Evolutionary conservation across 176 grass and related monocot species (phyloP), one percentile per base, ranked within the genome.

Genomic region (Otatea glauca): DNA sequence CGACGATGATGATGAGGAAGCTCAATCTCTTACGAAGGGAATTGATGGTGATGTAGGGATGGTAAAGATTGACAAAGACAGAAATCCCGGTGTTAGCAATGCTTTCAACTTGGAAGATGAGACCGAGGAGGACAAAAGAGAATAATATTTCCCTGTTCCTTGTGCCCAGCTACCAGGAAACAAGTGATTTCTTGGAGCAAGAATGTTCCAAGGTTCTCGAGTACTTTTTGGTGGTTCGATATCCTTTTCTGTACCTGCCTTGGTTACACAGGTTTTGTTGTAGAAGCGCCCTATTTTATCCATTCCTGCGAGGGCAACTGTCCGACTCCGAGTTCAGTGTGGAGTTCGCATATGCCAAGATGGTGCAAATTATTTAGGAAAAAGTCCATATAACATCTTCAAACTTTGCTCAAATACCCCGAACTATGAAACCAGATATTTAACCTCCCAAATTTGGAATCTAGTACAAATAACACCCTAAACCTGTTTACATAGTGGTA

Each of bases 51-150:
- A 99, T 77, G 83, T 99, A 58, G 93, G 93, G 91, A 88, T 99
- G 88, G 82, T 88, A 74, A 96, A 88, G 76, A 68, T 96, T 1
- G 97, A 99, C 49, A 94, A 89, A 74, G 93, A 96, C 55, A 88
- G 83, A 80, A 99, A 83, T 83, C 69, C 47, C 65, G 91, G 89
- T 78, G 77, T 23, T 37, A 83, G 82, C 13, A 60, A 71, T 66
- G 86, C 84, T 44, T 95, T 92, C 58, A 88, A 82, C 83, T 83
- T 88, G 65, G 91, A 93, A 25, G 91, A 90, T 24, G 88, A 93
- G 81, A 58, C 73, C 5, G 96, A 95, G 83, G 96, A 98, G 93
- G 96, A 95, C 88, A 98, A 98, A 69, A 86, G 76, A 51, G 96
- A 98, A 79, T 98, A 93, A 67, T 27, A 5, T 70, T 83, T 64